Percentiles rank a stretch among this genome's conserved stretches.
These are phyloP conservation scores for Suillus lakei DNA, from an alignment of 768 basidiomycete genomes.

Conservation along the genomic window DNA sequence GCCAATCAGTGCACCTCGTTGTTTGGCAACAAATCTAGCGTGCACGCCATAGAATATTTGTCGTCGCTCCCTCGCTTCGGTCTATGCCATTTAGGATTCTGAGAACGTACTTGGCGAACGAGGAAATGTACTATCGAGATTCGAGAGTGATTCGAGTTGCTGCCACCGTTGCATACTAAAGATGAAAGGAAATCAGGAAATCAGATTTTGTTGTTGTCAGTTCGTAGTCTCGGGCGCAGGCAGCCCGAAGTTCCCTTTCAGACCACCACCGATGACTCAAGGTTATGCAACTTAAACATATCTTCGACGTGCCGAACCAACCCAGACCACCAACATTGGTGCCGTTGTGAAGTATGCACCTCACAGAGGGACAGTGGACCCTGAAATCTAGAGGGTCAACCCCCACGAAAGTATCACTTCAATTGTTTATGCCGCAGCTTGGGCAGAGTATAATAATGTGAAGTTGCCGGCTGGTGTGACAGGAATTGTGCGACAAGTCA, in stretches of 20 bases:
- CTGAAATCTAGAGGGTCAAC: not conserved
- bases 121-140: no score
- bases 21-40: not conserved
- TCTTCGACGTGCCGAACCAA: not conserved
- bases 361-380: not conserved
- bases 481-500: not conserved
- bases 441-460: not conserved
- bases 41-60: not conserved
- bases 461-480: not conserved
- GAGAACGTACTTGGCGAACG: not conserved
- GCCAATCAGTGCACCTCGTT: not conserved
- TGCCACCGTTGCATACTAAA: no score
- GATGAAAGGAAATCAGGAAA: not conserved
- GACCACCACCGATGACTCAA: not conserved
- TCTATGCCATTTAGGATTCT: not conserved
- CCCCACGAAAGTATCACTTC: not conserved
- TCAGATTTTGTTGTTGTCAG: not conserved
- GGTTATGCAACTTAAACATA: not conserved
- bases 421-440: not conserved
- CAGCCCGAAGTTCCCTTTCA: not conserved
- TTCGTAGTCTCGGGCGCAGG: not conserved
- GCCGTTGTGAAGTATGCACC: not conserved
- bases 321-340: not conserved
- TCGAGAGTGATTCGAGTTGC: no score
- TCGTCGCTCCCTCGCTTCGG: not conserved